A percentile compares a stretch with the other conserved stretches of the same genome.
These are phyloP conservation scores for Aethionema arabicum DNA, from an alignment of 345 rosid species.

Conservation along the genomic window DNA sequence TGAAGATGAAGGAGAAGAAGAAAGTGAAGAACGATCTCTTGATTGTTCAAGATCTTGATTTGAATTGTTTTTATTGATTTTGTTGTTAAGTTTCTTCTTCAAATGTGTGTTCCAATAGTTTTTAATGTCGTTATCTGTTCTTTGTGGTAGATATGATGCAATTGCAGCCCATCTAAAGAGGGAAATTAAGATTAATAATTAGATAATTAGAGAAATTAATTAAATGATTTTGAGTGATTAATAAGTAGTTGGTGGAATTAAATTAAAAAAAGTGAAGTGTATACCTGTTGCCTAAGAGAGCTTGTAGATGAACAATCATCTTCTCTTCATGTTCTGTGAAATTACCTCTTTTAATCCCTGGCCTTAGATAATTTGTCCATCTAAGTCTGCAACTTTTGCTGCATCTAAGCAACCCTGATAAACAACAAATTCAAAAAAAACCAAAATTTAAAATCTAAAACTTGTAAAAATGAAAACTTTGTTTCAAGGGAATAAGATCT, in stretches of 20 bases:
- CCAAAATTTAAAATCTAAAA: background rate
- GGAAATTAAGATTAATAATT: slow-evolving; percentile 18
- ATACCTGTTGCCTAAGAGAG: slow-evolving; percentile 83
- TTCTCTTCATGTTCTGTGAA: slow-evolving; percentile 79
- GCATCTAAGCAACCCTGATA: slow-evolving; percentile 76
- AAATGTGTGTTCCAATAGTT: slow-evolving; percentile 84
- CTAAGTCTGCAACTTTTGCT: slow-evolving; percentile 88
- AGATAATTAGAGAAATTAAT: background rate
- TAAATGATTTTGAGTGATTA: background rate
- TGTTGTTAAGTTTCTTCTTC: slow-evolving; percentile 67
- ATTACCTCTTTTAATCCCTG: slow-evolving; percentile 76
- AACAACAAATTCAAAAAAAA: too few species aligned
- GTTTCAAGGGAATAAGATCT: slow-evolving; percentile 3
- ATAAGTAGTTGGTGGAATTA: background rate
- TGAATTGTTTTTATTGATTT: slow-evolving; percentile 34
- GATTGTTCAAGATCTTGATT: slow-evolving; percentile 33
- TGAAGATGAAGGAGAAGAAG: slow-evolving; percentile 37
- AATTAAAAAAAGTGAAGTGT: too few species aligned
- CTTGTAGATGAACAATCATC: slow-evolving; percentile 81
- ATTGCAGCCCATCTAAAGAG: slow-evolving; percentile 84
- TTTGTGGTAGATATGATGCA: slow-evolving; percentile 81
- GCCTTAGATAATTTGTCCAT: slow-evolving; percentile 87
- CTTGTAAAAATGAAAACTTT: slow-evolving; percentile 1
- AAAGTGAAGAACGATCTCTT: slow-evolving; percentile 25
- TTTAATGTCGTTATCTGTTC: slow-evolving; percentile 83